A percentile compares a stretch with the other conserved stretches of the same genome.
These are phyloP conservation scores for Spizellomyces punctatus DNA, from an alignment of 192 early-diverging fungal genomes.

Conservation along the genomic window DNA sequence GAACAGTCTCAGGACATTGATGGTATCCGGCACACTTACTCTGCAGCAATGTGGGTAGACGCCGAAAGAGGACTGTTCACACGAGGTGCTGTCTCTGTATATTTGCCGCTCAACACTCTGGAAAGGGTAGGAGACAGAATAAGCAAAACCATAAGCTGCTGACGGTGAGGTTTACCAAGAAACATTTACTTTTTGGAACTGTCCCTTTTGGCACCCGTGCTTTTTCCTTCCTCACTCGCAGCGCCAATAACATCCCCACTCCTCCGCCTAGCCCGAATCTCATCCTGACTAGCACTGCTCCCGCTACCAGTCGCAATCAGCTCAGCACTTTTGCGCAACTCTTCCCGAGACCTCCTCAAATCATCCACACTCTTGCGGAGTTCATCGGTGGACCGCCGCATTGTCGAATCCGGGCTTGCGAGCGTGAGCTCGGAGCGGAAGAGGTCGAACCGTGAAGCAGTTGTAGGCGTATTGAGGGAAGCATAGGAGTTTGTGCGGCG, in stretches of 20 bases:
- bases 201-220: neutral
- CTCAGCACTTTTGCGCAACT: neutral
- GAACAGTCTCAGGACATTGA: no score
- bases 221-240: neutral
- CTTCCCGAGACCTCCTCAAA: neutral
- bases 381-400: neutral
- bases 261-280: neutral
- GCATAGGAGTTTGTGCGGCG: constrained; percentile 36
- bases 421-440: constrained; percentile 15
- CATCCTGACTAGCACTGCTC: neutral
- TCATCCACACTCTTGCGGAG: constrained; percentile 10
- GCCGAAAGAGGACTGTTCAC: constrained; percentile 44
- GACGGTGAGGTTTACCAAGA: no score
- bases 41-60: constrained; percentile 21
- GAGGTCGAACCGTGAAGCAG: constrained; percentile 21
- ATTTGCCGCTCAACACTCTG: constrained; percentile 15
- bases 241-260: neutral
- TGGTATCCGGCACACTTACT: neutral
- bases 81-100: constrained; percentile 28
- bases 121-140: no score
- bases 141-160: no score
- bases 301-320: neutral
- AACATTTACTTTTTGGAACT: constrained; percentile 4
- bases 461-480: neutral
- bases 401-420: neutral